A percentile compares a stretch with the other conserved stretches of the same genome.
Evolutionary conservation across 441 rosid species (phyloP).

Genomic region (Codiaeum variegatum): DNA sequence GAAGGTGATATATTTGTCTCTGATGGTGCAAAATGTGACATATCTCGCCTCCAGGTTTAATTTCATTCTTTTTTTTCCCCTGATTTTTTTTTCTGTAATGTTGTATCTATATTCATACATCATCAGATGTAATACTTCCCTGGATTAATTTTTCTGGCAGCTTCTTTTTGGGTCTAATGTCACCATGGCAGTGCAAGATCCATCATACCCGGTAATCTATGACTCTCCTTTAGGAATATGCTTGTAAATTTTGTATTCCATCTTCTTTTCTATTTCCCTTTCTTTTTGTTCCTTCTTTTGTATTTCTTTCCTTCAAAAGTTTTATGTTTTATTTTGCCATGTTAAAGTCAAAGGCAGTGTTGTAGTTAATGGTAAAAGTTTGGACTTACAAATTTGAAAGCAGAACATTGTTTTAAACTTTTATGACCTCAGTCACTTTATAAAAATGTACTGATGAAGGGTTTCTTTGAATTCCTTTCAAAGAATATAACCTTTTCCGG

Average conservation of each 20-base stretch:
- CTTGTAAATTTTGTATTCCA: background rate
- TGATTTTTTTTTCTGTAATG: background rate
- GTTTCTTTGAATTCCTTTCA: background rate
- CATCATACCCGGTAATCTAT: constrained; percentile 87
- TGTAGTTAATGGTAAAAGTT: background rate
- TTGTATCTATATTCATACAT: background rate
- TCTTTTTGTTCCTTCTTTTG: background rate
- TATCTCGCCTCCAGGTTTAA: constrained; percentile 93
- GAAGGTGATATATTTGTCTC: constrained; percentile 91
- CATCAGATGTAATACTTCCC: constrained; percentile 2
- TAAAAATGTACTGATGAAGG: background rate
- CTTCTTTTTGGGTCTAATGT: constrained; percentile 81
- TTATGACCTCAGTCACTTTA: background rate
- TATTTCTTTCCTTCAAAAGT: background rate
- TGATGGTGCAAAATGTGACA: constrained; percentile 98
- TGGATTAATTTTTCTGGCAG: constrained; percentile 37
- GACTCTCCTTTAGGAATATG: constrained; percentile 4
- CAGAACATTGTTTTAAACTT: background rate
- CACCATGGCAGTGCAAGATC: constrained; percentile 96
- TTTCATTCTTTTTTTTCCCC: background rate
- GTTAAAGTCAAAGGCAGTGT: background rate
- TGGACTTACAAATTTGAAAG: background rate
- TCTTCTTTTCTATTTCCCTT: background rate
- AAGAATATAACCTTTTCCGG: background rate
- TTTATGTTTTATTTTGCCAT: background rate